Evolutionary conservation across 768 basidiomycete species (phyloP), one percentile per base, ranked within the genome.

Genomic region (Suillus brevipes): DNA sequence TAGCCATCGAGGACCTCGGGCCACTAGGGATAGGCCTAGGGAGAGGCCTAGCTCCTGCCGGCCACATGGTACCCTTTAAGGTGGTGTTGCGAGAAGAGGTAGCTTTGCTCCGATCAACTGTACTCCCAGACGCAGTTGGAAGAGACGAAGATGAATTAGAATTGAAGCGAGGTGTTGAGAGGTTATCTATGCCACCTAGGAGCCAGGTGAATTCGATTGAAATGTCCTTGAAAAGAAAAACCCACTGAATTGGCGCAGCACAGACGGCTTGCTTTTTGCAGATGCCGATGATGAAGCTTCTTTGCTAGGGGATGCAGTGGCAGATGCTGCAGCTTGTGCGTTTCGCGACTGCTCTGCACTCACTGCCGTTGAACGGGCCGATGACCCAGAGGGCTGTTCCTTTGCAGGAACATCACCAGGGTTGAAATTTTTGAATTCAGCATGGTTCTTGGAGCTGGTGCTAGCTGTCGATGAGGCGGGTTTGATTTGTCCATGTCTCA

Each of bases 371-470:
- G 58, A 13, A 6, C 40, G 25, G 10, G 25, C 6, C 40, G 18
- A 42, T 20, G 58, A 59, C 38, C 58, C 58, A 42, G 28, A 31
- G 25, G 40, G 40, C 25, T 42, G 58, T 20, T 31, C 58, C 38
- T 59, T 42, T 42, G 10, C 25, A 31, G 18, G 12, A 42, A 20
- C 25, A 59, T 28, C 25, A 31, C 12, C 6, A 20, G 40, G 58
- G 28, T 59, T 59, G 58, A 59, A 59, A 12, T 59, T 59, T 42
- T 8, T 59, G 40, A 59, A 59, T 37, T 42, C 58, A 7, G 58
- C 25, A 7, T 42, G 58, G 12, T 42, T 38, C 57, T 58, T 59
- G 25, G 57, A 40, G 38, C 40, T 18, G 4, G 37, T 28, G 38
- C 40, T 10, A 42, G 42, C 12, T 58, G 38, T 58, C 25, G 58